Conservation (phyloP, 768 basidiomycete genomes). For the Sistotremastrum niveocremeum region DNA sequence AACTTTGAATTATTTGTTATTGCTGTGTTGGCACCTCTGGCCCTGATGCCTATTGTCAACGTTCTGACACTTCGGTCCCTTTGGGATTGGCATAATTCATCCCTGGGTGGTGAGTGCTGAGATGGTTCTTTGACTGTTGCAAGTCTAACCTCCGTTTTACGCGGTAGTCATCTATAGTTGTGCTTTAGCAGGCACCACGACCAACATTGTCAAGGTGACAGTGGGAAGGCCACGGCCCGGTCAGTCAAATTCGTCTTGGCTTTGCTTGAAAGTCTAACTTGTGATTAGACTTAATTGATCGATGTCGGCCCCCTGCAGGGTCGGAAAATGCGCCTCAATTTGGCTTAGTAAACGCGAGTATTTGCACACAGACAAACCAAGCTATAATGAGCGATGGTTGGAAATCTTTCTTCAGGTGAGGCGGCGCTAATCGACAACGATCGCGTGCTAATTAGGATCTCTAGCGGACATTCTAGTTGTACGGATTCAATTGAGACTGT, state of each 20-base stretch:
- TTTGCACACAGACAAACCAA: slow-evolving; percentile 64
- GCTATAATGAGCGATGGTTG: slow-evolving; percentile 66
- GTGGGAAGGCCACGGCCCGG: slow-evolving; percentile 88
- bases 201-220: slow-evolving; percentile 73
- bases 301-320: slow-evolving; percentile 58
- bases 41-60: slow-evolving; percentile 58
- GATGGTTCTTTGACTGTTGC: neutral
- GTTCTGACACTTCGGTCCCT: slow-evolving; percentile 59
- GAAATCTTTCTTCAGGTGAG: slow-evolving; percentile 52
- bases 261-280: neutral
- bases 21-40: slow-evolving; percentile 49
- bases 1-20: slow-evolving; percentile 18
- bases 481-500: slow-evolving; percentile 15
- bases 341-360: slow-evolving; percentile 56
- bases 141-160: slow-evolving; percentile 1
- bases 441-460: too few species aligned
- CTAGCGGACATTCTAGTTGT: slow-evolving; percentile 85
- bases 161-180: slow-evolving; percentile 56
- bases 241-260: slow-evolving; percentile 12
- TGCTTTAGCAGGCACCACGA: slow-evolving; percentile 64
- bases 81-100: slow-evolving; percentile 74
- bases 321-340: slow-evolving; percentile 49
- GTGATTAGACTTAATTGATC: slow-evolving; percentile 42
- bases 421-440: too few species aligned
- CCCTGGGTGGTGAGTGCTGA: slow-evolving; percentile 4